Conservation (phyloP, 768 basidiomycete genomes). For the Lyophyllum semitale region DNA sequence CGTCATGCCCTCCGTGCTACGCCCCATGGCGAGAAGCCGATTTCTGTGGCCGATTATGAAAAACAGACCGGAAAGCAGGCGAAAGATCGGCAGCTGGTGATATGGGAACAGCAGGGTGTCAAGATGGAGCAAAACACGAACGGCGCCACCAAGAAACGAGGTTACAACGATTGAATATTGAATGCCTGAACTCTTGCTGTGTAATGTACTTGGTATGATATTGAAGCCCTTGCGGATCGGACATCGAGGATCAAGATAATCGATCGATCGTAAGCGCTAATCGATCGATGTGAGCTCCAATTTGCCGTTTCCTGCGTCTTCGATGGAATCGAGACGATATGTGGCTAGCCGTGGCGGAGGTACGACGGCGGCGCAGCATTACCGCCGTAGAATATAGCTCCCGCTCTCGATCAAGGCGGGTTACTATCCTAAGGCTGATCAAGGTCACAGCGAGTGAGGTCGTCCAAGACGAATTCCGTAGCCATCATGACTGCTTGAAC, state of each 20-base stretch:
- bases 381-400: not conserved
- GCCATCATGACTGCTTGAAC: too few species aligned
- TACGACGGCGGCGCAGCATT: not conserved
- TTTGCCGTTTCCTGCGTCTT: not conserved
- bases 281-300: slow-evolving; percentile 6
- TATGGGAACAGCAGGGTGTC: slow-evolving; percentile 70
- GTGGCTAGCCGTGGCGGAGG: not conserved
- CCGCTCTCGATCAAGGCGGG: too few species aligned
- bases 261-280: slow-evolving; percentile 17
- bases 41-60: slow-evolving; percentile 76
- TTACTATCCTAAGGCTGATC: too few species aligned
- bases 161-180: slow-evolving; percentile 59
- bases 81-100: slow-evolving; percentile 71
- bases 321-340: not conserved
- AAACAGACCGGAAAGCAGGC: slow-evolving; percentile 62
- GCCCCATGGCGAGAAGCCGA: slow-evolving; percentile 77
- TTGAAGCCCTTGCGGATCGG: not conserved
- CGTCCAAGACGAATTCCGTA: too few species aligned
- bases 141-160: slow-evolving; percentile 40
- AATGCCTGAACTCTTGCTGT: not conserved
- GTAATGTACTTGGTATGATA: not conserved
- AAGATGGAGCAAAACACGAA: slow-evolving; percentile 33
- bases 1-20: slow-evolving; percentile 82
- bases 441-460: too few species aligned
- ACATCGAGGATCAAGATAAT: slow-evolving; percentile 9